These are phyloP conservation scores for Lyophyllum shimeji DNA, from an alignment of 768 basidiomycete genomes.

Conservation along the genomic window DNA sequence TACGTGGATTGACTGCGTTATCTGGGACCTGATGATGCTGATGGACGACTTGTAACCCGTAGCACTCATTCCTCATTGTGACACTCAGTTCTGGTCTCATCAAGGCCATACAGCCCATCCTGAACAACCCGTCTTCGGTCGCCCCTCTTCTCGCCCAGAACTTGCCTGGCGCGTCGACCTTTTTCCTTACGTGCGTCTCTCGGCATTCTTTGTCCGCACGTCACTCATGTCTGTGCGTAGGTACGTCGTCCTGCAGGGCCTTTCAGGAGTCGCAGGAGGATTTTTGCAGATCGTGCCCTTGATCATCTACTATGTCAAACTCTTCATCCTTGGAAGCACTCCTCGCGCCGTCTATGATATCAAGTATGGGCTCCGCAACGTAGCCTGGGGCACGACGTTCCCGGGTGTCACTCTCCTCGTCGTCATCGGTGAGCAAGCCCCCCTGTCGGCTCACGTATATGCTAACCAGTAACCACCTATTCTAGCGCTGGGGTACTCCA, in stretches of 20 bases:
- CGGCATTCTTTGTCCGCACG: not conserved
- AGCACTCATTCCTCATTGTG: slow-evolving; percentile 94
- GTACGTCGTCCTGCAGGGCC: slow-evolving; percentile 78
- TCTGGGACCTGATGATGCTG: not conserved
- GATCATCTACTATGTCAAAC: slow-evolving; percentile 86
- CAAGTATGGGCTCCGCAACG: slow-evolving; percentile 69
- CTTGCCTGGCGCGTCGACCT: slow-evolving; percentile 81
- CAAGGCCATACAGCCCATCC: slow-evolving; percentile 60
- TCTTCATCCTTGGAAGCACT: slow-evolving; percentile 85
- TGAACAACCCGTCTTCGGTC: slow-evolving; percentile 66
- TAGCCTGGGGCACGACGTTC: slow-evolving; percentile 79
- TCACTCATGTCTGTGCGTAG: slow-evolving; percentile 29
- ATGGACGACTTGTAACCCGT: slow-evolving; percentile 11
- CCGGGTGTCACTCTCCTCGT: slow-evolving; percentile 72
- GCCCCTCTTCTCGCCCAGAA: slow-evolving; percentile 74
- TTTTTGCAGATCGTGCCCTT: slow-evolving; percentile 79
- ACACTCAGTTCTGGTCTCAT: slow-evolving; percentile 84
- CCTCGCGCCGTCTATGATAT: slow-evolving; percentile 83
- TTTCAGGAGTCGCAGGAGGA: slow-evolving; percentile 76
- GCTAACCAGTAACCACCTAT: slow-evolving; percentile 1
- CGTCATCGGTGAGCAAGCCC: slow-evolving; percentile 64
- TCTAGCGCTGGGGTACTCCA: slow-evolving; percentile 72
- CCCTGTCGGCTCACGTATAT: not conserved
- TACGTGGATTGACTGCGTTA: slow-evolving; percentile 38
- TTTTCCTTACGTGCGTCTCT: slow-evolving; percentile 76